phyloP scores from a whole-genome alignment of 148 eudicot genomes.

The Rheum nobile region DNA sequence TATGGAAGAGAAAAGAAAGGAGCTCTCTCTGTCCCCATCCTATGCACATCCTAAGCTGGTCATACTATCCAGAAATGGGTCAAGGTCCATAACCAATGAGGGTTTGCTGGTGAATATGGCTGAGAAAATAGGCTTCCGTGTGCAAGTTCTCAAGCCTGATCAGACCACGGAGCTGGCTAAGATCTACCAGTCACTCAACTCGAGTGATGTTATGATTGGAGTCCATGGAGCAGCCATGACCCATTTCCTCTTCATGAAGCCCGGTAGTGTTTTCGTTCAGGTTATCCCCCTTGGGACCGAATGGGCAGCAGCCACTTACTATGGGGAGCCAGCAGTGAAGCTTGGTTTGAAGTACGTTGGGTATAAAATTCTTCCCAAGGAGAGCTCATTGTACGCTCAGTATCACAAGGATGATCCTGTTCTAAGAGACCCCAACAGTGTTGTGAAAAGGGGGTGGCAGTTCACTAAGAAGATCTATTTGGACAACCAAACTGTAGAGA shows the following conservation, averaged over 20 bases:
- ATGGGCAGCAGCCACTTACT: slow-evolving; percentile 30
- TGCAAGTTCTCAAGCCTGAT: slow-evolving; percentile 11
- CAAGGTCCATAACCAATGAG: slow-evolving; percentile 36
- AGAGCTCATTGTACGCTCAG: slow-evolving; percentile 28
- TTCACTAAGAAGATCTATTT: slow-evolving; percentile 72
- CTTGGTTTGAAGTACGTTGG: slow-evolving; percentile 47
- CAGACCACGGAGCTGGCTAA: slow-evolving; percentile 19
- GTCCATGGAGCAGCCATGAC: slow-evolving; percentile 57
- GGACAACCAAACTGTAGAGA: slow-evolving; percentile 53
- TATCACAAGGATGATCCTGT: slow-evolving; percentile 20
- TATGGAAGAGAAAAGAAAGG: neutral
- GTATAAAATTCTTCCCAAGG: slow-evolving; percentile 35
- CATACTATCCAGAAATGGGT: slow-evolving; percentile 29
- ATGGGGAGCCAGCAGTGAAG: slow-evolving; percentile 22
- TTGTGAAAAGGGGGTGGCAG: slow-evolving; percentile 65
- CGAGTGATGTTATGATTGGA: slow-evolving; percentile 41
- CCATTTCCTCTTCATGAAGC: slow-evolving; percentile 36
- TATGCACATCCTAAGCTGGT: slow-evolving; percentile 25
- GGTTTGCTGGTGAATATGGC: slow-evolving; percentile 28
- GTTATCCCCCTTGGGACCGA: slow-evolving; percentile 38
- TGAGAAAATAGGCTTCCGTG: slow-evolving; percentile 32
- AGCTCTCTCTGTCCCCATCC: too few species aligned
- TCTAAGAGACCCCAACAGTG: slow-evolving; percentile 25
- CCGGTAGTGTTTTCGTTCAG: slow-evolving; percentile 43
- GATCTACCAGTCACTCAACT: slow-evolving; percentile 26